These are phyloP conservation scores for Agrostemma githago DNA, from an alignment of 148 eudicot species.

Conservation along the genomic window DNA sequence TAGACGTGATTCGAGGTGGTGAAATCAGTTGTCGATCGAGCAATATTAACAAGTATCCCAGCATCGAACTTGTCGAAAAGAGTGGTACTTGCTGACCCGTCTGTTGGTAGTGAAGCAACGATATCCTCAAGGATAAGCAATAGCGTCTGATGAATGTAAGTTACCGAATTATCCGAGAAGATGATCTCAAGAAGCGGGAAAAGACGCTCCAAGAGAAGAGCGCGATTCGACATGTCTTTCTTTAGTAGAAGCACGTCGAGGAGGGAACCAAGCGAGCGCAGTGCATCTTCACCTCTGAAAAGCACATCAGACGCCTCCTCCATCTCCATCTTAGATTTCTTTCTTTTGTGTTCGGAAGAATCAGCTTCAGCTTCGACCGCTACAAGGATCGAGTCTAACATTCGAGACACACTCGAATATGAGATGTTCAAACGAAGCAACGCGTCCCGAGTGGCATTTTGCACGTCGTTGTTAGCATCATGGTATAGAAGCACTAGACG, in stretches of 20 bases:
- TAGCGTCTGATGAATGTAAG: constrained; percentile 63
- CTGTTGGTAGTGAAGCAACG: constrained; percentile 35
- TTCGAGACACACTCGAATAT: constrained; percentile 36
- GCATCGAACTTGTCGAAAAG: constrained; percentile 40
- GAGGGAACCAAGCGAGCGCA: constrained; percentile 56
- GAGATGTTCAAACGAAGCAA: constrained; percentile 57
- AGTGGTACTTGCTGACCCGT: constrained; percentile 31
- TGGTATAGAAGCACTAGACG: constrained; percentile 57
- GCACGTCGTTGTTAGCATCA: constrained; percentile 45
- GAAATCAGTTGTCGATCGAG: constrained; percentile 56
- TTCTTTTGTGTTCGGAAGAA: constrained; percentile 39
- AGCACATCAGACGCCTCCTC: constrained; percentile 14
- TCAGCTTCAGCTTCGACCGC: constrained; percentile 32
- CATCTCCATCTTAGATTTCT: constrained; percentile 33
- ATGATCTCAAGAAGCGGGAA: constrained; percentile 56
- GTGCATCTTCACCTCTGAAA: constrained; percentile 27
- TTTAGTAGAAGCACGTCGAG: constrained; percentile 75
- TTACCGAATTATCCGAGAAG: constrained; percentile 38
- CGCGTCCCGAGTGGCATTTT: constrained; percentile 61
- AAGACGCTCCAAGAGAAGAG: constrained; percentile 54
- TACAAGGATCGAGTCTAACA: constrained; percentile 41
- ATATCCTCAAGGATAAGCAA: constrained; percentile 77
- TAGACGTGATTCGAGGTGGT: constrained; percentile 70
- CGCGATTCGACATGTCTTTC: constrained; percentile 63
- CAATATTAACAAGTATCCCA: constrained; percentile 63